Conservation (phyloP, 306 rosid species). For the Trifolium pratense region DNA sequence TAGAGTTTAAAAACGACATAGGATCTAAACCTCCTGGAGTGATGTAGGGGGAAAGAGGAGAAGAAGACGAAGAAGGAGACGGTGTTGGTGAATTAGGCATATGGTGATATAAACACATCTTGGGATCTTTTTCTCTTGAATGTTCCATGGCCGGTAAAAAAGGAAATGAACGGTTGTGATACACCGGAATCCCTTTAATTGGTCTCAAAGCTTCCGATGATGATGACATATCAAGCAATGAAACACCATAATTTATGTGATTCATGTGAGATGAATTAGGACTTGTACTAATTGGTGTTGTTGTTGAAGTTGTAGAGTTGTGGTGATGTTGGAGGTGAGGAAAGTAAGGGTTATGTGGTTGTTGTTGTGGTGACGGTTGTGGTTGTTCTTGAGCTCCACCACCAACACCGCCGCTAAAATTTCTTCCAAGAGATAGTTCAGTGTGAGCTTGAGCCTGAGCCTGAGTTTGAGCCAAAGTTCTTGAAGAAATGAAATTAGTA, state of each 20-base stretch:
- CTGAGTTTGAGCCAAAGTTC: conserved; percentile 23
- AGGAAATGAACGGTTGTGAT: conserved; percentile 83
- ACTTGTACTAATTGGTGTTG: neutral
- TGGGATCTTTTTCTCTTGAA: conserved; percentile 52
- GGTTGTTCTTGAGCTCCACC: conserved; percentile 30
- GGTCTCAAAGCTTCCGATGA: conserved; percentile 66
- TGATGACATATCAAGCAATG: conserved; percentile 57
- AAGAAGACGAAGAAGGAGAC: conserved; percentile 38
- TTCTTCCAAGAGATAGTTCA: conserved; percentile 76
- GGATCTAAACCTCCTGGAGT: conserved; percentile 56
- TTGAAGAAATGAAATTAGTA: conserved; percentile 16
- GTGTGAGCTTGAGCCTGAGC: conserved; percentile 61
- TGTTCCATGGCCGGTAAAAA: conserved; percentile 58
- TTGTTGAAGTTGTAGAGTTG: conserved; percentile 9
- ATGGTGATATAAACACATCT: conserved; percentile 67
- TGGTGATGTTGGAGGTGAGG: conserved; percentile 38
- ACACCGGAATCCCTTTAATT: conserved; percentile 89
- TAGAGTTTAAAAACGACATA: conserved; percentile 50
- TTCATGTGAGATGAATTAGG: conserved; percentile 16
- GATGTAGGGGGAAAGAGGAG: conserved; percentile 31
- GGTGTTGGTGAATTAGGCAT: conserved; percentile 27
- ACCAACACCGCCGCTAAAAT: conserved; percentile 25
- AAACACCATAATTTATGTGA: conserved; percentile 54
- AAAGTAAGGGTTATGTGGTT: conserved; percentile 34
- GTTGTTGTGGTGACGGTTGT: neutral